These are phyloP conservation scores for Fragilaria radians DNA, from an alignment of 108 stramenopile species.

Conservation along the genomic window DNA sequence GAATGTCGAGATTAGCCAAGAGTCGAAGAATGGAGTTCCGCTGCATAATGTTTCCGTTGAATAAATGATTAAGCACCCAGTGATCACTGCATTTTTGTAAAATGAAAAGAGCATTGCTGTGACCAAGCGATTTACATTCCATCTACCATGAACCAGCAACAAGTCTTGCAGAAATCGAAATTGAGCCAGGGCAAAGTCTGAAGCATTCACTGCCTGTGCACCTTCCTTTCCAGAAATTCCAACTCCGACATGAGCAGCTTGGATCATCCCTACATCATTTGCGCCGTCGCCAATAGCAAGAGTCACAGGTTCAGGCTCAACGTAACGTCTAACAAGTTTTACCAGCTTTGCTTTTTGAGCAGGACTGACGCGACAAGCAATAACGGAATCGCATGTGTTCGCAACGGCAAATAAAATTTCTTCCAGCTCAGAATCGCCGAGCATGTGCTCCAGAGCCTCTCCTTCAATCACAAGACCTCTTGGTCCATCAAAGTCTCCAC, in stretches of 20 bases:
- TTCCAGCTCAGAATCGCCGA: conserved; percentile 69
- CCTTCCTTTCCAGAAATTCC: conserved; percentile 96
- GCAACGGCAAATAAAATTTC: conserved; percentile 81
- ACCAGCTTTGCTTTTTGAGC: conserved; percentile 90
- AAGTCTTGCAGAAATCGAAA: conserved; percentile 87
- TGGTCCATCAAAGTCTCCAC: conserved; percentile 20
- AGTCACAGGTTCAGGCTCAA: conserved; percentile 85
- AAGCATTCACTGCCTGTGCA: conserved; percentile 93
- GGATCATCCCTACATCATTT: conserved; percentile 98
- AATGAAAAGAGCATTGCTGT: conserved; percentile 93
- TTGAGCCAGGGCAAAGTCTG: conserved; percentile 92
- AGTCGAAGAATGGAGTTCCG: conserved; percentile 74
- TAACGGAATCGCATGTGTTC: conserved; percentile 79
- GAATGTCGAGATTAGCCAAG: conserved; percentile 76
- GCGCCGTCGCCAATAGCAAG: conserved; percentile 97
- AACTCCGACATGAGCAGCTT: conserved; percentile 91
- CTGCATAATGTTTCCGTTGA: conserved; percentile 63
- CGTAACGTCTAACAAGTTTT: conserved; percentile 74
- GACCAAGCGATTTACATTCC: conserved; percentile 88
- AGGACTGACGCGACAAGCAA: conserved; percentile 94
- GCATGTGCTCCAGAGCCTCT: conserved; percentile 72
- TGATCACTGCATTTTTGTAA: conserved; percentile 96
- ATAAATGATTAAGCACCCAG: conserved; percentile 65
- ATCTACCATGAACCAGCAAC: conserved; percentile 94
- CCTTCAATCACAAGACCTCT: conserved; percentile 91